Evolutionary conservation across 352 stramenopile species (phyloP).

Genomic region (Phytophthora crassamura): DNA sequence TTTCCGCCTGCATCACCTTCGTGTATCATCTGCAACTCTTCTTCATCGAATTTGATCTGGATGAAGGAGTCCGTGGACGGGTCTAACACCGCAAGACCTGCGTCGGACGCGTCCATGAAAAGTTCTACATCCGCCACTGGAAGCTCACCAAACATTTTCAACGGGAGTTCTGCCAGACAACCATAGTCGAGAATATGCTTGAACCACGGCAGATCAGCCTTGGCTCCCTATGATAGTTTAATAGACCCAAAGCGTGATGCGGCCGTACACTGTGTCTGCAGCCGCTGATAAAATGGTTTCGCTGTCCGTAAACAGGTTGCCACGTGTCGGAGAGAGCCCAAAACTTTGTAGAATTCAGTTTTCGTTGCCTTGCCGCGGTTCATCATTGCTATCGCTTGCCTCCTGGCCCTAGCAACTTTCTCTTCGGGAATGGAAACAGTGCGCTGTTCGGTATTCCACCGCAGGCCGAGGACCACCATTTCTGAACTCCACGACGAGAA

Average conservation of each 20-base stretch:
- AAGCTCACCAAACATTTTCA: neutral
- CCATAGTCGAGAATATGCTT: slow-evolving; percentile 1
- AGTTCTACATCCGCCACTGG: slow-evolving; percentile 1
- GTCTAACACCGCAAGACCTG: slow-evolving; percentile 11
- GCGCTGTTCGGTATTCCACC: slow-evolving; percentile 3
- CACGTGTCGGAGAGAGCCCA: slow-evolving; percentile 34
- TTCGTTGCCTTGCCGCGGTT: neutral
- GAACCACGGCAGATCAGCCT: neutral
- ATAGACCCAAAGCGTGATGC: slow-evolving; percentile 1
- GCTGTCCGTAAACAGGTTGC: slow-evolving; percentile 21
- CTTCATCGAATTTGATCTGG: slow-evolving; percentile 11
- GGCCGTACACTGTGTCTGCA: neutral
- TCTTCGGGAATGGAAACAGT: slow-evolving; percentile 28
- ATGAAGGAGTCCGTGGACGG: slow-evolving; percentile 3
- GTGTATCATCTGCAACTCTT: neutral
- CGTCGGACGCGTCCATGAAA: slow-evolving; percentile 22
- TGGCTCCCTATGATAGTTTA: neutral
- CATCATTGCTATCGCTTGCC: neutral
- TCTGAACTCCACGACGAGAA: slow-evolving; percentile 15
- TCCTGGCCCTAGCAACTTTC: slow-evolving; percentile 22
- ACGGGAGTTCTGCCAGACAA: neutral
- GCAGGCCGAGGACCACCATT: slow-evolving; percentile 13
- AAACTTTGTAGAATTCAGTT: slow-evolving; percentile 18
- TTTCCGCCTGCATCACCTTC: neutral
- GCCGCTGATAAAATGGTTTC: slow-evolving; percentile 28